phyloP scores from a whole-genome alignment of 345 rosid genomes.

The Lenwebbia sp. region DNA sequence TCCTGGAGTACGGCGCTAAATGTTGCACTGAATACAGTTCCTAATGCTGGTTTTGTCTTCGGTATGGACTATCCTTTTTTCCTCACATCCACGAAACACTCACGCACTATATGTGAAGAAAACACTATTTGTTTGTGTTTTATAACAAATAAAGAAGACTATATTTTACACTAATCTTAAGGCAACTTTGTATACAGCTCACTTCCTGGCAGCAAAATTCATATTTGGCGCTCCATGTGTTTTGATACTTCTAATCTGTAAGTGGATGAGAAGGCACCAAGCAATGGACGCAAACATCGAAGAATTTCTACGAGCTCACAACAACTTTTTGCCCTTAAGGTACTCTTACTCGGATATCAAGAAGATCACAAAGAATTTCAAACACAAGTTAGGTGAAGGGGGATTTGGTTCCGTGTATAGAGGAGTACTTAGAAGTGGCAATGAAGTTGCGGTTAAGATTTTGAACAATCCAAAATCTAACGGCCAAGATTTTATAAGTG shows the following conservation, averaged over 20 bases:
- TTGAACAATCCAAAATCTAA: too few species aligned
- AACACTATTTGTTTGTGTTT: too few species aligned
- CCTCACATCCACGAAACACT: too few species aligned
- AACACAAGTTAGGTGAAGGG: neutral
- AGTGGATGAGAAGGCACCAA: neutral
- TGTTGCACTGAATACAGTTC: too few species aligned
- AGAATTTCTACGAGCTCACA: neutral
- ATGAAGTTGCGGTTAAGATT: too few species aligned
- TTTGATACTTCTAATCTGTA: neutral
- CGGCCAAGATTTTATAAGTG: too few species aligned
- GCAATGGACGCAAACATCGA: neutral
- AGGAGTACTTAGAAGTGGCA: too few species aligned
- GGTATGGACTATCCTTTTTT: too few species aligned
- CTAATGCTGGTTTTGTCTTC: too few species aligned
- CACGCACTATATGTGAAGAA: neutral
- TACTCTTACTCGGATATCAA: neutral
- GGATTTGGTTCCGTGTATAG: neutral
- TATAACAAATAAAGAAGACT: too few species aligned
- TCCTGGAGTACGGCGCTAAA: too few species aligned
- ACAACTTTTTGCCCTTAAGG: neutral
- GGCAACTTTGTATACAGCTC: neutral
- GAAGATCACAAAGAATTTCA: neutral
- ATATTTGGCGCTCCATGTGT: neutral
- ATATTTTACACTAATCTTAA: too few species aligned
- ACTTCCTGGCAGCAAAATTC: neutral